Conservation (phyloP, 345 rosid species). For the Gossypium thurberi region DNA sequence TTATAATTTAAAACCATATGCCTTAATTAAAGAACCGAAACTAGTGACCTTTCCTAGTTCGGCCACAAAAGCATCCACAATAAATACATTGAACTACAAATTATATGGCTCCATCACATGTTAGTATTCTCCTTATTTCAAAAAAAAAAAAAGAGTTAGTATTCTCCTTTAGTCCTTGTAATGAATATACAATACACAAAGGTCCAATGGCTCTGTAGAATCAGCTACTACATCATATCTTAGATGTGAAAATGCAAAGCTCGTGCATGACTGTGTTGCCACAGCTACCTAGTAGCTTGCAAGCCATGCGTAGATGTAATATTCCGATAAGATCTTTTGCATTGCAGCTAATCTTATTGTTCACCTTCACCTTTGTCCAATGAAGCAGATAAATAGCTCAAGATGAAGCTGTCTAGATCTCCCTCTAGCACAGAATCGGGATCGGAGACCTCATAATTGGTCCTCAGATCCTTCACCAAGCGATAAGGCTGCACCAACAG, state of each 20-base stretch:
- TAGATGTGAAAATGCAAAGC: not conserved
- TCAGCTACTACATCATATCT: not conserved
- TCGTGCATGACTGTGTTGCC: not conserved
- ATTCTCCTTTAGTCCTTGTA: not conserved
- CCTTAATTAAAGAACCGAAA: no score
- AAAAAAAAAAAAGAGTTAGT: not conserved
- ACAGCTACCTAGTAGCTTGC: not conserved
- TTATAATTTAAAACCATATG: no score
- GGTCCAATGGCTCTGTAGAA: not conserved
- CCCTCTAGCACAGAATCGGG: conserved; percentile 91
- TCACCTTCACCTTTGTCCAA: conserved; percentile 46
- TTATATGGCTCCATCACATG: not conserved
- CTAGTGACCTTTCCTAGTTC: no score
- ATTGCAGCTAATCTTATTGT: not conserved
- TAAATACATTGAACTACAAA: no score
- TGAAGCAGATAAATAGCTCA: conserved; percentile 66
- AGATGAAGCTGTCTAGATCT: conserved; percentile 24
- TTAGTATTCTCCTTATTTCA: not conserved
- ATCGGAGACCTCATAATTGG: conserved; percentile 81
- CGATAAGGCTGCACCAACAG: conserved; percentile 62
- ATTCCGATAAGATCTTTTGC: not conserved
- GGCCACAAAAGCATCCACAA: no score
- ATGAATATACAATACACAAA: not conserved
- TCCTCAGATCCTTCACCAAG: conserved; percentile 91
- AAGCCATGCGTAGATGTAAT: not conserved